Evolutionary conservation across 1,139 yeast genomes (phyloP), one percentile per base, ranked within the genome.

Genomic region (Geotrichum citri-aurantii): DNA sequence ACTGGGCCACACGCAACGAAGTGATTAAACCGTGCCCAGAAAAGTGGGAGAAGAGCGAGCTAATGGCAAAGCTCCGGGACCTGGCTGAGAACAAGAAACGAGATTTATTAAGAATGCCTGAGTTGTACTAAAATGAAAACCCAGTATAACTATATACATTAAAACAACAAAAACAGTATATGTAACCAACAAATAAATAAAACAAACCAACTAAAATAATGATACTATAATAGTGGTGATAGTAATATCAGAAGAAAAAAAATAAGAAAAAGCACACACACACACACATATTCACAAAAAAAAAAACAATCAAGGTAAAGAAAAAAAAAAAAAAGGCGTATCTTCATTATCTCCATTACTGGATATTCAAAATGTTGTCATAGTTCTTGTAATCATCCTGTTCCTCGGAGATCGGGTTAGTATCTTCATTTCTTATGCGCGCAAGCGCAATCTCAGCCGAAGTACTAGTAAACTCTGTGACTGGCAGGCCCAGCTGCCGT

Each of bases 1-100:
- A 93, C 75, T 93, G 99, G 98, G 97, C 96, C 26, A 90, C 97
- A 7, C 81, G 82, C 66, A 89, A 89, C 73, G 88, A 78, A 68
- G 84, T 82, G 46, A 83, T 86, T 26, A 88, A 92, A 56, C 96
- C 96, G 17, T 78, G 92, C 64, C 97, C 98, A 6, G 92, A 88
- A 52, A 80, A 81, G 68, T 92, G 97, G 96, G 79, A 84, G 69
- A 70, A 85, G 61, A 82, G 89, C 19, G 75, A 80, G 67, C 76
- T 93, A 52, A 79, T 93, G 77, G 71, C 72, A 60, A 71, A 80
- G 75, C 76, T 93, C 65, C 93, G 91, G 70, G 84, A 84, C 55
- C 82, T 86, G 66, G 86, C 95, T 56, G 81, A 82, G 69, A 91
- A 90, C 72, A 81, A 82, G 66, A 87, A 85, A 48, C 80, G 80